Conservation (phyloP, 2,329 filamentous ascomycete genomes). For the Pseudocercospora ulei region DNA sequence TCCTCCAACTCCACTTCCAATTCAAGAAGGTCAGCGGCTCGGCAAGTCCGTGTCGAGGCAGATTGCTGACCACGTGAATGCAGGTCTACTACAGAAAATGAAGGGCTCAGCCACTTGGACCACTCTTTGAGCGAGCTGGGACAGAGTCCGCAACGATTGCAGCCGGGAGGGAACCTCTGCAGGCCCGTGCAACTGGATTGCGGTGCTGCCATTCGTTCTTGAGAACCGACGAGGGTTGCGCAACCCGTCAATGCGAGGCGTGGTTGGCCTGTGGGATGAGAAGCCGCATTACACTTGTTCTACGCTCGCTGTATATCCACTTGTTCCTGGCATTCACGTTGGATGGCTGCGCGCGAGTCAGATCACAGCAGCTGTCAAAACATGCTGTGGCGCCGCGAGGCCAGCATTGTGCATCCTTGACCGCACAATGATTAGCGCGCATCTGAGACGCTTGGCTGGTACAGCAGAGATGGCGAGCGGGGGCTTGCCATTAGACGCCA, state of each 20-base stretch:
- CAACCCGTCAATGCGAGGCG: slow-evolving; percentile 12
- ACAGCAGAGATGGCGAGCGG: slow-evolving; percentile 22
- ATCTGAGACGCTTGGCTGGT: slow-evolving; percentile 22
- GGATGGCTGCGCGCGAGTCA: slow-evolving; percentile 20
- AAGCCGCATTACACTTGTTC: slow-evolving; percentile 14
- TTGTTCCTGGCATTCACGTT: slow-evolving; percentile 24
- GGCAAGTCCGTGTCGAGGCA: slow-evolving; percentile 10
- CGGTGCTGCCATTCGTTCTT: slow-evolving; percentile 5
- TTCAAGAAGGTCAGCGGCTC: slow-evolving; percentile 73
- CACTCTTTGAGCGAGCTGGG: slow-evolving; percentile 8
- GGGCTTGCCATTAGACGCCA: slow-evolving; percentile 10
- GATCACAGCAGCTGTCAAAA: slow-evolving; percentile 21
- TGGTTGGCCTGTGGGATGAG: slow-evolving; percentile 13
- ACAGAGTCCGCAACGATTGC: slow-evolving; percentile 1
- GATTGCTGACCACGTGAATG: slow-evolving; percentile 18
- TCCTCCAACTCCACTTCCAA: slow-evolving; percentile 92
- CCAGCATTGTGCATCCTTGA: slow-evolving; percentile 20
- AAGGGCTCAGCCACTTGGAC: slow-evolving; percentile 11
- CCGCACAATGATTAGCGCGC: slow-evolving; percentile 22
- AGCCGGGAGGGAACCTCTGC: slow-evolving; percentile 4
- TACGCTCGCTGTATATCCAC: slow-evolving; percentile 13
- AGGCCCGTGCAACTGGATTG: slow-evolving; percentile 6
- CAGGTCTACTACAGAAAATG: slow-evolving; percentile 44
- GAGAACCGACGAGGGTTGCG: slow-evolving; percentile 11
- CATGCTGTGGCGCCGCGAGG: slow-evolving; percentile 16